These are phyloP conservation scores for Medicago truncatula DNA, from an alignment of 306 rosid species.

Conservation along the genomic window MtrunA17r5.0-ANR NC_053042.1:30124501-30125000, in stretches of 20 bases:
- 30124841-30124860: conserved; percentile 75
- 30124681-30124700: conserved; percentile 26
- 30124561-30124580: not conserved
- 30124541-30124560: no score
- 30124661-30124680: not conserved
- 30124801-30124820: conserved; percentile 65
- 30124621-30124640: no score
- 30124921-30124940: conserved; percentile 68
- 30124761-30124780: conserved; percentile 38
- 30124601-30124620: no score
- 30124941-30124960: conserved; percentile 70
- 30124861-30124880: conserved; percentile 44
- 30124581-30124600: not conserved
- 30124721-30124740: conserved; percentile 20
- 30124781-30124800: conserved; percentile 43
- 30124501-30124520: conserved; percentile 28
- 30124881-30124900: conserved; percentile 33
- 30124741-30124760: conserved; percentile 53
- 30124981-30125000: conserved; percentile 63
- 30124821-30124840: conserved; percentile 94
- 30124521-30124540: not conserved
- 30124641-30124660: no score
- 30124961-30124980: conserved; percentile 64
- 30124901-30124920: conserved; percentile 80
- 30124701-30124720: conserved; percentile 54